These are phyloP conservation scores for Pichia kluyveri DNA, from an alignment of 805 yeast genomes.

Conservation along the genomic window DNA sequence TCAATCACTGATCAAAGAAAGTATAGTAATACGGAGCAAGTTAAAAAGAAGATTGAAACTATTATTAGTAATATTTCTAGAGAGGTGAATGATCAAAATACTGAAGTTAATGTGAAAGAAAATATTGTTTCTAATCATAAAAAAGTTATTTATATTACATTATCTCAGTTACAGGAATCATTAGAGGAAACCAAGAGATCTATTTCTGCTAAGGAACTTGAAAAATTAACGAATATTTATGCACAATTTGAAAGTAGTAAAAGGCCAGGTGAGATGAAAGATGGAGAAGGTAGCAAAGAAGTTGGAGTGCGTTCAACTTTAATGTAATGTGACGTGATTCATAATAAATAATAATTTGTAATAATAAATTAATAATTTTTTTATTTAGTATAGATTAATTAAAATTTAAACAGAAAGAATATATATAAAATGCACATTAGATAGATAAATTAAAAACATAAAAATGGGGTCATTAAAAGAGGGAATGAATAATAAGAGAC, in stretches of 20 bases:
- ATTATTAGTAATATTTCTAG: constrained; percentile 3
- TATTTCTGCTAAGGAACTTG: constrained; percentile 63
- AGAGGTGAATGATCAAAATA: constrained; percentile 12
- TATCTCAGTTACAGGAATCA: constrained; percentile 49
- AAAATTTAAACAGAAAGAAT: background rate
- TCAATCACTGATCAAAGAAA: constrained; percentile 2
- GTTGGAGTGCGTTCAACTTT: constrained; percentile 81
- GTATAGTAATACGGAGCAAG: constrained; percentile 5
- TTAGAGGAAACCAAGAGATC: constrained; percentile 80
- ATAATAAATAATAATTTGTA: no score
- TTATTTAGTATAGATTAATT: background rate
- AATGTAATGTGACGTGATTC: constrained; percentile 34
- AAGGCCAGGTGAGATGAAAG: constrained; percentile 83
- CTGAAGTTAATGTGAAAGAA: constrained; percentile 18
- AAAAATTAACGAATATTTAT: constrained; percentile 57
- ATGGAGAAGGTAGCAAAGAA: constrained; percentile 69
- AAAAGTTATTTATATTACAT: background rate
- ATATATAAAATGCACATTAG: background rate
- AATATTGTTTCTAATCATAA: background rate
- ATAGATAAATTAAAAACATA: background rate
- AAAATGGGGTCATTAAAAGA: background rate
- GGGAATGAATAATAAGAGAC: no score
- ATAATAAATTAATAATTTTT: background rate
- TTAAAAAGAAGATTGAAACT: constrained; percentile 15
- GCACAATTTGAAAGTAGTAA: constrained; percentile 51